phyloP scores from a whole-genome alignment of 73 alveolate species.

The Paramecium octaurelia region DNA sequence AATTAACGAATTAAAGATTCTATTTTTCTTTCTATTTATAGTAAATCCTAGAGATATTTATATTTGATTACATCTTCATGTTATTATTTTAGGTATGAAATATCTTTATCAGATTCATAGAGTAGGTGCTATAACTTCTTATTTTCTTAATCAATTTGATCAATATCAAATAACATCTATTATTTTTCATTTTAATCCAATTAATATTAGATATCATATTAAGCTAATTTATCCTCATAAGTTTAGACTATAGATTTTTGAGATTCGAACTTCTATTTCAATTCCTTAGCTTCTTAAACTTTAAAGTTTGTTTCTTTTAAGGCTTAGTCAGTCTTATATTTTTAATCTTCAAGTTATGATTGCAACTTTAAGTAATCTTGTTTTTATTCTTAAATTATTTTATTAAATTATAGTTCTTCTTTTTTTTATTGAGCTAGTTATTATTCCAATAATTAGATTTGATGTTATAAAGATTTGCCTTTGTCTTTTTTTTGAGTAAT shows the following conservation, averaged over 20 bases:
- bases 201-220: conserved; percentile 39
- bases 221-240: neutral
- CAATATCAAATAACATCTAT: neutral
- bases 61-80: neutral
- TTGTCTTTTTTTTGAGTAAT: neutral
- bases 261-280: neutral
- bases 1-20: neutral
- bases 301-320: neutral
- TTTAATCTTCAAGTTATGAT: conserved; percentile 16
- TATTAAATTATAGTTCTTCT: neutral
- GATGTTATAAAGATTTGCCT: neutral
- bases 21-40: neutral
- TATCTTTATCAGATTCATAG: conserved; percentile 25
- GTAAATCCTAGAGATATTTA: neutral
- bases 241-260: neutral
- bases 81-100: neutral
- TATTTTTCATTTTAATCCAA: conserved; percentile 21
- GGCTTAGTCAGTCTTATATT: neutral
- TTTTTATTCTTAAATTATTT: neutral
- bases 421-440: neutral
- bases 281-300: neutral
- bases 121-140: neutral
- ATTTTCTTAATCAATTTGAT: neutral
- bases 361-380: neutral
- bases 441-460: neutral